Conservation (phyloP, 208 protist genomes). For the Wallacemonas sp. region DNA sequence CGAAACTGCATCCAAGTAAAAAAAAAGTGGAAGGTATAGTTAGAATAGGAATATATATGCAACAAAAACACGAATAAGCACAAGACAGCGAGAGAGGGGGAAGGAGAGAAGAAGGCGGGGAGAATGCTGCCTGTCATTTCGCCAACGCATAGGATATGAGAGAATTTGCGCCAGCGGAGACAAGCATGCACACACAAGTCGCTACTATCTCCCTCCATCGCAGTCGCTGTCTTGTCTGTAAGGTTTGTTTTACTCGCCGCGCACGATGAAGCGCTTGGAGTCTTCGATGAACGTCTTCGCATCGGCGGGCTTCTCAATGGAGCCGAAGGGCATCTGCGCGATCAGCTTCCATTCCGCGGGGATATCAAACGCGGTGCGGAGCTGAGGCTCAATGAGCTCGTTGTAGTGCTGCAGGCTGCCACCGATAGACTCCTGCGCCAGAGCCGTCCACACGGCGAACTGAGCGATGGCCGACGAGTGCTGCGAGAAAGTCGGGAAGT, state of each 20-base stretch:
- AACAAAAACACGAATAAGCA: background rate
- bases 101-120: background rate
- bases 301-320: conserved; percentile 38
- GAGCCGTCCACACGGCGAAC: conserved; percentile 57
- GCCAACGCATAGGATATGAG: too few species aligned
- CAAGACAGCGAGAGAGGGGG: background rate
- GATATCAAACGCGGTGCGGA: conserved; percentile 33
- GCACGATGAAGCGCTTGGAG: conserved; percentile 42
- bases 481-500: conserved; percentile 46
- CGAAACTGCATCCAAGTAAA: background rate
- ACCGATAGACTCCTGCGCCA: conserved; percentile 43
- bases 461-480: conserved; percentile 53
- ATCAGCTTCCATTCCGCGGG: conserved; percentile 47
- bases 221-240: too few species aligned
- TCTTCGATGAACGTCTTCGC: conserved; percentile 38
- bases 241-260: conserved; percentile 21
- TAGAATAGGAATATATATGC: background rate
- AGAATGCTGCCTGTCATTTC: too few species aligned
- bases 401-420: conserved; percentile 61
- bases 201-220: too few species aligned
- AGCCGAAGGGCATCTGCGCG: conserved; percentile 67
- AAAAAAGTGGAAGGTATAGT: conserved; percentile 5
- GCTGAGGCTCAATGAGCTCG: conserved; percentile 37
- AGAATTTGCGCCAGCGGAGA: too few species aligned
- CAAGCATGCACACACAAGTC: too few species aligned